These are phyloP conservation scores for Hypoxylon crocopeplum DNA, from an alignment of 495 filamentous ascomycete genomes.

Conservation along the genomic window DNA sequence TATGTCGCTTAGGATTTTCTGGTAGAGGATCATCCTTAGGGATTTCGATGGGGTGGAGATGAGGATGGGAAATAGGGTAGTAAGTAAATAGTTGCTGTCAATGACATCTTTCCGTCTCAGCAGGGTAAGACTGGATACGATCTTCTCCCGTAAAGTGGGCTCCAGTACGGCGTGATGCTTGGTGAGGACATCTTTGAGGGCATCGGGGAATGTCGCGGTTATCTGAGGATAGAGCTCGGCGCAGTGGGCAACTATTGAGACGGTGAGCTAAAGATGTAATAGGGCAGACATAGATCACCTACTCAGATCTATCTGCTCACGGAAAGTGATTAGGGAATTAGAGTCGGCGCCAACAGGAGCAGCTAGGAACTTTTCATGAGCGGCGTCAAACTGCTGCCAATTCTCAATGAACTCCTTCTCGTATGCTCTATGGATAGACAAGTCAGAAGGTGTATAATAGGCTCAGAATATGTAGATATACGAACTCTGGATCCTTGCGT, in stretches of 20 bases:
- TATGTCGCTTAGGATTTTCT: constrained; percentile 90
- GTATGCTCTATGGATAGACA: constrained; percentile 30
- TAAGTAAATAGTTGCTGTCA: constrained; percentile 79
- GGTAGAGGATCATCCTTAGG: constrained; percentile 80
- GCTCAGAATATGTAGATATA: constrained; percentile 6
- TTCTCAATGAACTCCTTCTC: constrained; percentile 50
- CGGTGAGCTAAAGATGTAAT: constrained; percentile 27
- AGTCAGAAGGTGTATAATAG: constrained; percentile 38
- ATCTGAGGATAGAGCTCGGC: constrained; percentile 90
- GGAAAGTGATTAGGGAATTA: constrained; percentile 77
- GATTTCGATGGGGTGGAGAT: constrained; percentile 86
- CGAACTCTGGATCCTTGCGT: constrained; percentile 40
- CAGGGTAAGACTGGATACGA: constrained; percentile 88
- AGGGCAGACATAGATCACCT: constrained; percentile 1
- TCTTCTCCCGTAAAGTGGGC: constrained; percentile 85
- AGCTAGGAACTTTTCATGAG: constrained; percentile 88
- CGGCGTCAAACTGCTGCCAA: constrained; percentile 89
- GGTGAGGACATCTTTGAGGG: constrained; percentile 79
- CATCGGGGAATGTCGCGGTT: constrained; percentile 76
- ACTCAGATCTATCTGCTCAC: constrained; percentile 82
- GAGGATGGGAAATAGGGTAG: constrained; percentile 91
- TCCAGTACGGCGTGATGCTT: constrained; percentile 82
- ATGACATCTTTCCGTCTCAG: constrained; percentile 90
- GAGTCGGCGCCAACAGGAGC: constrained; percentile 74
- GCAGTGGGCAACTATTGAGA: constrained; percentile 73